Evolutionary conservation across 2,329 filamentous ascomycete genomes (phyloP).

Genomic region (Sporothrix pseudoabietina): DNA sequence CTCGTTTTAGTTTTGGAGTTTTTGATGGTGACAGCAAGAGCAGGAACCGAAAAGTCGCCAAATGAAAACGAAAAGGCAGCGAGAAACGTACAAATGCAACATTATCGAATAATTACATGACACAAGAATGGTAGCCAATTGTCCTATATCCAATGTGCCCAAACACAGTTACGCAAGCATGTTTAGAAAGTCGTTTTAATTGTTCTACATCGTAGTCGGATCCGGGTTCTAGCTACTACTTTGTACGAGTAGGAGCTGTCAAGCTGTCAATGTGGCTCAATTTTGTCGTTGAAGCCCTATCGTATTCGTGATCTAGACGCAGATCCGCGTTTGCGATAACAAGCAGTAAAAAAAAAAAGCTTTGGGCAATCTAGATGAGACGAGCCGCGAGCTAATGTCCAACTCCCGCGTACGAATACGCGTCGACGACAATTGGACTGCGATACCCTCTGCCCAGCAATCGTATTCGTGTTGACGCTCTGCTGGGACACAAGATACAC

Average conservation of each 20-base stretch:
- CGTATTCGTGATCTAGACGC: neutral
- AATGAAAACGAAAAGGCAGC: neutral
- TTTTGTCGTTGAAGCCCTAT: neutral
- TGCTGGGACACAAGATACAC: neutral
- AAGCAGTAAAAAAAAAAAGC: too few relatives aligned
- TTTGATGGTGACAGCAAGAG: neutral
- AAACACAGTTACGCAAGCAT: neutral
- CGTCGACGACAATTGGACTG: neutral
- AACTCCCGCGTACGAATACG: neutral
- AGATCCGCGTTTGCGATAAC: neutral
- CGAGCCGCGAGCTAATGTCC: neutral
- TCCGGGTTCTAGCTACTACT: neutral
- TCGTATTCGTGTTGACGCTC: constrained; percentile 18
- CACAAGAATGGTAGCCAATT: neutral
- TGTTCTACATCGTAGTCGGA: neutral
- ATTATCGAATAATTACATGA: neutral
- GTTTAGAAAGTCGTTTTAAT: neutral
- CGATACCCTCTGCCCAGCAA: neutral
- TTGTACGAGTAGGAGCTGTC: neutral
- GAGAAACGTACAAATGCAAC: neutral
- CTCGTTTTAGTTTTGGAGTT: neutral
- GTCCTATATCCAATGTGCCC: neutral
- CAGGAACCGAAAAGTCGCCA: neutral
- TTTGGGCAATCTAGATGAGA: neutral
- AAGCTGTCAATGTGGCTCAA: neutral